Conservation (phyloP, 768 basidiomycete genomes). For the Russula ochroleuca region DNA sequence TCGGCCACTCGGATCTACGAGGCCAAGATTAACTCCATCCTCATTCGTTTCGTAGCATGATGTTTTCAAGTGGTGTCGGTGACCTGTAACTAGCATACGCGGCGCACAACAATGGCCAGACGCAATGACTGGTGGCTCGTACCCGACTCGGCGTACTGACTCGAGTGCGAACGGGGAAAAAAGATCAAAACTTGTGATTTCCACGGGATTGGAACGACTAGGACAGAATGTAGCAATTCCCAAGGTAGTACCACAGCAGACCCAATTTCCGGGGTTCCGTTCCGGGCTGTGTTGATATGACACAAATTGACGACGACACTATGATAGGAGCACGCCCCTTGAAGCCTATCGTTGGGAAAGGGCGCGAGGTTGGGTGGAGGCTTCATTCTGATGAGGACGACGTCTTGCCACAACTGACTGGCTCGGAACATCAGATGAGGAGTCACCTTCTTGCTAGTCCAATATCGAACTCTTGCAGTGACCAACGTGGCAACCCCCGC, state of each 20-base stretch:
- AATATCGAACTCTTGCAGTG: too few relatives aligned
- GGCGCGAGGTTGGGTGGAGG: too few relatives aligned
- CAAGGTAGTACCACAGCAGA: background rate
- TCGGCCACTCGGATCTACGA: background rate
- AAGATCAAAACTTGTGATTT: background rate
- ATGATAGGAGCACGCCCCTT: background rate
- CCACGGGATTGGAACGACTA: background rate
- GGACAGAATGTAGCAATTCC: background rate
- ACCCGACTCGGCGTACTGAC: background rate
- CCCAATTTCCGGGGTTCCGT: background rate
- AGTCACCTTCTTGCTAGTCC: background rate
- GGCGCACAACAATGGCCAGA: background rate
- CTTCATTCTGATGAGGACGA: too few relatives aligned
- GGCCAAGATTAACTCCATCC: background rate
- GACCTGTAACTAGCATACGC: background rate
- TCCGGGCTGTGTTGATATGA: background rate
- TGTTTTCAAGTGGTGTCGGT: background rate
- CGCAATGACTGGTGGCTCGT: background rate
- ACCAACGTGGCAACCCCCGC: too few relatives aligned
- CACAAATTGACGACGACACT: background rate
- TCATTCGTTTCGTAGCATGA: background rate
- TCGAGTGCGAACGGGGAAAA: background rate
- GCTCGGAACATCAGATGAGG: too few relatives aligned
- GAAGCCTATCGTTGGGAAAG: background rate
- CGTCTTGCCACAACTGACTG: too few relatives aligned